Evolutionary conservation across 805 yeast species (phyloP).

Genomic region (Lachancea quebecensis): DNA sequence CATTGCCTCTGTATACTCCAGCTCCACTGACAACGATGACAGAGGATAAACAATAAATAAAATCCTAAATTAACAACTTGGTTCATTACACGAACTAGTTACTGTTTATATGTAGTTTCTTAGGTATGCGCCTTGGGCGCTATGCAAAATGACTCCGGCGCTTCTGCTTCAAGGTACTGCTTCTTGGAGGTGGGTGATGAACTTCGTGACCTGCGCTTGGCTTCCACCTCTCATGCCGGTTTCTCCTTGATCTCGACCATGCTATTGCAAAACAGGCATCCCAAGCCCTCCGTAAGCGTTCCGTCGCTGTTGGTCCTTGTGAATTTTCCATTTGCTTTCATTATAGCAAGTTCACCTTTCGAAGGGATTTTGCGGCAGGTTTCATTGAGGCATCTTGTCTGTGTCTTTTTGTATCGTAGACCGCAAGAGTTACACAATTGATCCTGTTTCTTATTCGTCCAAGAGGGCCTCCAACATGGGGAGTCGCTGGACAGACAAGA

Average conservation of each 20-base stretch:
- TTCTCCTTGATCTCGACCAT: slow-evolving; percentile 9
- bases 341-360: slow-evolving; percentile 88
- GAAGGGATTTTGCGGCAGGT: slow-evolving; percentile 87
- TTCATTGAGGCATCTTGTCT: slow-evolving; percentile 76
- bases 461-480: slow-evolving; percentile 98
- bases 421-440: slow-evolving; percentile 97
- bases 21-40: too few relatives aligned
- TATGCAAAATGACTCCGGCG: background rate
- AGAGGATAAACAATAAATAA: too few relatives aligned
- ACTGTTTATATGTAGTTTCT: too few relatives aligned
- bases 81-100: too few relatives aligned
- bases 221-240: background rate
- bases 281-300: slow-evolving; percentile 31
- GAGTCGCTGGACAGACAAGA: slow-evolving; percentile 87
- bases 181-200: background rate
- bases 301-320: slow-evolving; percentile 29
- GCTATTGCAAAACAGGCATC: slow-evolving; percentile 42
- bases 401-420: slow-evolving; percentile 85
- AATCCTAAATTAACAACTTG: too few relatives aligned
- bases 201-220: slow-evolving; percentile 4
- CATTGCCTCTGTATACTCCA: too few relatives aligned
- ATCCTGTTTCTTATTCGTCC: slow-evolving; percentile 79
- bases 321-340: slow-evolving; percentile 62
- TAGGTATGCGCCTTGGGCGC: background rate
- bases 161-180: background rate